phyloP scores from a whole-genome alignment of 2,329 filamentous ascomycete genomes.

The Ascochyta clinopodiicola region DNA sequence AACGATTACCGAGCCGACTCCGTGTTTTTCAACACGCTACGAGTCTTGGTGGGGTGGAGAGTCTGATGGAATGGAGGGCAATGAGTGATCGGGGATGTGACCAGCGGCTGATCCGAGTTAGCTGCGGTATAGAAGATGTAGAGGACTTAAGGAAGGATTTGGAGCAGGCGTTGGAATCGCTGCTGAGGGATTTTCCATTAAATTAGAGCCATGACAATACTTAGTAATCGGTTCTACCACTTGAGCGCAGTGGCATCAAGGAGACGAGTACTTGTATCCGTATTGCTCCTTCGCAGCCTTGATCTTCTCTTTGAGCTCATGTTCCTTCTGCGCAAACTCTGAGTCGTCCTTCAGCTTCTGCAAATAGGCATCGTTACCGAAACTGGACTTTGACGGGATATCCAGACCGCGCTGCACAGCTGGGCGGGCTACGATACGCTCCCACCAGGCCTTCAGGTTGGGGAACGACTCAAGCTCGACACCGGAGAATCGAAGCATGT shows the following conservation, averaged over 20 bases:
- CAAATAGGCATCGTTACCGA: conserved; percentile 53
- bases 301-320: conserved; percentile 45
- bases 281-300: conserved; percentile 55
- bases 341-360: conserved; percentile 55
- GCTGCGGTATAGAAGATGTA: too few relatives aligned
- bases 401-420: conserved; percentile 51
- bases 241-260: conserved; percentile 20
- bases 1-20: too few relatives aligned
- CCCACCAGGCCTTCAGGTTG: conserved; percentile 54
- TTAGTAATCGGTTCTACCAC: not conserved
- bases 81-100: too few relatives aligned
- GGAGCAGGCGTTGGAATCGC: too few relatives aligned
- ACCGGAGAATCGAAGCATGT: conserved; percentile 50
- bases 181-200: too few relatives aligned
- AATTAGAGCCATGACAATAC: too few relatives aligned
- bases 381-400: conserved; percentile 45
- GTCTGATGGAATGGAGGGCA: too few relatives aligned
- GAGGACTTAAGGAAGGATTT: too few relatives aligned
- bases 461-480: conserved; percentile 52
- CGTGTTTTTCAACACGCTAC: too few relatives aligned
- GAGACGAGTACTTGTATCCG: conserved; percentile 53
- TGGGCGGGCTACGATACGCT: conserved; percentile 50
- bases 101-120: too few relatives aligned
- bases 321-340: conserved; percentile 57
- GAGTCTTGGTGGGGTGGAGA: too few relatives aligned